Conservation (phyloP, 176 grass and related monocot species). For the Triticum aestivum region DNA sequence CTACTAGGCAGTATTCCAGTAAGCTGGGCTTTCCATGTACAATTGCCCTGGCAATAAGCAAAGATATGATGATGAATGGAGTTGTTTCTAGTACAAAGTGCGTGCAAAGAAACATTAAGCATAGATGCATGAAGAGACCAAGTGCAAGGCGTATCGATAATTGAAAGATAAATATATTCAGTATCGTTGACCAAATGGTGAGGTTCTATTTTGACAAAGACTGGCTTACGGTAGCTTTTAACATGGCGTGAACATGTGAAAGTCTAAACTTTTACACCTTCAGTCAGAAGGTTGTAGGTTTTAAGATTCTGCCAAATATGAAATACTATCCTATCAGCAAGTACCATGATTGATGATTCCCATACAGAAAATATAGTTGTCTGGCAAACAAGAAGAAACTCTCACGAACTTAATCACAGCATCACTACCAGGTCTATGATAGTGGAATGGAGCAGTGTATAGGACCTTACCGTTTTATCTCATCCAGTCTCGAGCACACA, state of each 20-base stretch:
- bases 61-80: neutral
- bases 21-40: neutral
- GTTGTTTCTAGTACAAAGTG: neutral
- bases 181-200: neutral
- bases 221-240: neutral
- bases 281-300: neutral
- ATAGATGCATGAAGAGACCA: neutral
- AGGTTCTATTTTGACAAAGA: neutral
- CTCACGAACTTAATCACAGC: neutral
- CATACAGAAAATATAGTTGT: neutral
- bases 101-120: neutral
- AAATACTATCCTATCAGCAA: neutral
- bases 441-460: neutral
- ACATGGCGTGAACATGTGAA: neutral
- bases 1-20: neutral
- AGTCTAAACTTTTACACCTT: neutral
- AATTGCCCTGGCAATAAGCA: neutral
- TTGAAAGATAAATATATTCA: neutral
- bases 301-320: neutral
- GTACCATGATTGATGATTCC: neutral
- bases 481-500: constrained; percentile 53
- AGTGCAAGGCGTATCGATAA: no score
- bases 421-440: neutral
- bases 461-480: constrained; percentile 37
- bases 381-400: neutral